A percentile compares a stretch with the other conserved stretches of the same genome.
Conservation (phyloP, 495 filamentous ascomycete genomes). For the Parmelia sp. region DNA sequence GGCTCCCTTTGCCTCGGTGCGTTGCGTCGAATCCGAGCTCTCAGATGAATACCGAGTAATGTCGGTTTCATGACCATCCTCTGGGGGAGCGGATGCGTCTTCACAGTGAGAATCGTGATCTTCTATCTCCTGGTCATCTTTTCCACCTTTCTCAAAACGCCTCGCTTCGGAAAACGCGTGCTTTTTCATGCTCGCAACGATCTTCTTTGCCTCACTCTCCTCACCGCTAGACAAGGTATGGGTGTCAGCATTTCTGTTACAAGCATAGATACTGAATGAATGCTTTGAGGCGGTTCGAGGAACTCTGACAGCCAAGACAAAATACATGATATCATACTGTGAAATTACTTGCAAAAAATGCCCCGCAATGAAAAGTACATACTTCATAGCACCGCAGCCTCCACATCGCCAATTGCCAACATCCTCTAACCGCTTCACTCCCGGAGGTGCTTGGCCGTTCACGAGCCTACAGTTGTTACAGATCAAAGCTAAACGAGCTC, state of each 20-base stretch:
- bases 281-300: background rate
- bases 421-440: constrained; percentile 67
- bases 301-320: background rate
- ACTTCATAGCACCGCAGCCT: constrained; percentile 78
- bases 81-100: background rate
- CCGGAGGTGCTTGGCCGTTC: constrained; percentile 93
- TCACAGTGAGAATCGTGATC: background rate
- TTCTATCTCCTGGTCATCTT: background rate
- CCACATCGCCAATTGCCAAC: constrained; percentile 86
- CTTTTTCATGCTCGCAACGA: constrained; percentile 38
- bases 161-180: constrained; percentile 21
- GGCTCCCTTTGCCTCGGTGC: background rate
- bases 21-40: background rate
- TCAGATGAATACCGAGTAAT: constrained; percentile 24
- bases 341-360: constrained; percentile 27
- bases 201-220: constrained; percentile 64
- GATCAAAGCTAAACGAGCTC: constrained; percentile 85
- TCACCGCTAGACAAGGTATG: constrained; percentile 35
- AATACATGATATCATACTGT: background rate
- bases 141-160: background rate
- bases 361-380: constrained; percentile 63
- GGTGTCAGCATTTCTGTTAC: background rate
- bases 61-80: constrained; percentile 20
- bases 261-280: constrained; percentile 32
- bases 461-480: constrained; percentile 78